phyloP scores from a whole-genome alignment of 352 stramenopile species.

The Paralagenidium karlingii region DNA sequence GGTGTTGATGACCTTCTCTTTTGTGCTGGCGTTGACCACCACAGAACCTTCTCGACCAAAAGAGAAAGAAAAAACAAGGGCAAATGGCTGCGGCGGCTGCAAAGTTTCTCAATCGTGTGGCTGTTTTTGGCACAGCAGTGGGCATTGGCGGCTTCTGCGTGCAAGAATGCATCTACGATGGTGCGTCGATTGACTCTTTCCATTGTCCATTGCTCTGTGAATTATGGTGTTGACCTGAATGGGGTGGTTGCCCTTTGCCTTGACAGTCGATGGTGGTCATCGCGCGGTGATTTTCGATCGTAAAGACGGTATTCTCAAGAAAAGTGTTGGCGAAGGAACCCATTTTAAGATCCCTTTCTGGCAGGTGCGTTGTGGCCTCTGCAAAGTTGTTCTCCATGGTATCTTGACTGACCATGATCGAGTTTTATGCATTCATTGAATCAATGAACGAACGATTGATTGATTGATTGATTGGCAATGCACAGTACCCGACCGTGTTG shows the following conservation, averaged over 20 bases:
- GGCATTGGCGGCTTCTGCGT: constrained; percentile 50
- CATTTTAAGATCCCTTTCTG: constrained; percentile 99
- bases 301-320: constrained; percentile 93
- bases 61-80: constrained; percentile 18
- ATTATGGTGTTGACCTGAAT: constrained; percentile 3
- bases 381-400: neutral
- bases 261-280: constrained; percentile 95
- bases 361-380: constrained; percentile 28
- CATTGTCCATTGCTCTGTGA: neutral
- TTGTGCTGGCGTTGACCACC: too few relatives aligned
- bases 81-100: too few relatives aligned
- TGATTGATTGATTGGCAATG: too few relatives aligned
- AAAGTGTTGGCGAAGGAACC: constrained; percentile 95
- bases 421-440: neutral
- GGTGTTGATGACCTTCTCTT: too few relatives aligned
- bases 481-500: constrained; percentile 95
- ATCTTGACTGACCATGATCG: neutral
- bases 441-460: constrained; percentile 4
- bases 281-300: constrained; percentile 99
- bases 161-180: constrained; percentile 78
- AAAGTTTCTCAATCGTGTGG: constrained; percentile 65
- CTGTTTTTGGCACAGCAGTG: constrained; percentile 34
- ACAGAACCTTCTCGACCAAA: too few relatives aligned
- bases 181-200: constrained; percentile 20
- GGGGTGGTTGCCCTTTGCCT: constrained; percentile 2